A percentile compares a stretch with the other conserved stretches of the same genome.
Evolutionary conservation across 208 protist species (phyloP).

Genomic region (Novymonas esmeraldas): DNA sequence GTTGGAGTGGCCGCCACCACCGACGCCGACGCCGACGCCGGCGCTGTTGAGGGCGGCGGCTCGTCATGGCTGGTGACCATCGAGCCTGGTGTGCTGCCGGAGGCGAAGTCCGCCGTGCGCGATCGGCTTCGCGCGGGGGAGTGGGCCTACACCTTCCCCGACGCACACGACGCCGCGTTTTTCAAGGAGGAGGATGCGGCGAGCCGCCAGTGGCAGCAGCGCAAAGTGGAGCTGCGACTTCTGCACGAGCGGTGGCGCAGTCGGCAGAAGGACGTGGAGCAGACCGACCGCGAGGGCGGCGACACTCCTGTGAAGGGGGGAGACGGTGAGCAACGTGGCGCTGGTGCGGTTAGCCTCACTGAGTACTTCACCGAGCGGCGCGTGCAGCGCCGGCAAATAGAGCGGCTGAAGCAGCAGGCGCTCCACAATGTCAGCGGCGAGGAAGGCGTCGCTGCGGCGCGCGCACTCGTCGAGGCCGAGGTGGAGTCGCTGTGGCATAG

Average conservation of each 20-base stretch:
- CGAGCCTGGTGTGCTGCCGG: constrained; percentile 24
- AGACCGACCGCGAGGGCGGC: not conserved
- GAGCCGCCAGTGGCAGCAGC: constrained; percentile 36
- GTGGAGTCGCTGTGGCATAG: constrained; percentile 11
- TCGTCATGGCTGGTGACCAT: constrained; percentile 1
- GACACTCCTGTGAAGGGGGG: not conserved
- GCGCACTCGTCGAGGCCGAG: not conserved
- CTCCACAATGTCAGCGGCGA: constrained; percentile 8
- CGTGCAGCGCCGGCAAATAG: constrained; percentile 9
- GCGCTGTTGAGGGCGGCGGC: too few relatives aligned
- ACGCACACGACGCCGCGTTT: constrained; percentile 40
- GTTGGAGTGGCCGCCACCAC: too few relatives aligned
- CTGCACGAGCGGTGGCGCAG: constrained; percentile 20
- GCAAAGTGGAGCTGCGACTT: constrained; percentile 20
- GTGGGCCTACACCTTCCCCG: constrained; percentile 45
- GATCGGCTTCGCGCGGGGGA: constrained; percentile 10
- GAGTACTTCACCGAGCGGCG: constrained; percentile 26
- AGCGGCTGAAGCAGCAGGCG: constrained; percentile 7
- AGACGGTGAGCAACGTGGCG: not conserved
- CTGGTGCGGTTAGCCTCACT: not conserved
- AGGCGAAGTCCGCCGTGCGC: constrained; percentile 12
- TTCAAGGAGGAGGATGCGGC: constrained; percentile 57
- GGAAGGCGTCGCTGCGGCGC: constrained; percentile 1
- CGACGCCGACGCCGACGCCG: too few relatives aligned
- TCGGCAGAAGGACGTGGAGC: not conserved